phyloP scores from a whole-genome alignment of 1,284 basidiomycete species.

The Sparassis latifolia region DNA sequence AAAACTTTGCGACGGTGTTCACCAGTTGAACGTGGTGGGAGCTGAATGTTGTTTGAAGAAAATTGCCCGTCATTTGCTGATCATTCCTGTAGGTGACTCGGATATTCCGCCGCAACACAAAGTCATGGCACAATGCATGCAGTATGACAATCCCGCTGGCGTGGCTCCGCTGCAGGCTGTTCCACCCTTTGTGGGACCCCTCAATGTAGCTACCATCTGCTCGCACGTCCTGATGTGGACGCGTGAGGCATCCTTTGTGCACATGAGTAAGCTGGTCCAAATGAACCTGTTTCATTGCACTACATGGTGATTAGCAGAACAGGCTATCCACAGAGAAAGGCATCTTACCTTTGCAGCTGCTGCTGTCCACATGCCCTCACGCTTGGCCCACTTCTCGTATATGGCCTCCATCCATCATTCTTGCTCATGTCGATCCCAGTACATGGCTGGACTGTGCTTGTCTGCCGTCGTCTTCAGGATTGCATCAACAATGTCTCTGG shows the following conservation, averaged over 20 bases:
- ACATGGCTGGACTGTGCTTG: conserved; percentile 6
- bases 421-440: conserved; percentile 13
- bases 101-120: neutral
- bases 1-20: neutral
- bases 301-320: neutral
- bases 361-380: conserved; percentile 17
- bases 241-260: conserved; percentile 18
- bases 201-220: conserved; percentile 13
- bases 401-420: conserved; percentile 4
- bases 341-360: neutral
- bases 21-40: neutral
- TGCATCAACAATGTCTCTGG: conserved; percentile 8
- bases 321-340: neutral
- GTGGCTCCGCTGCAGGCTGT: conserved; percentile 13
- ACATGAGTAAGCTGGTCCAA: conserved; percentile 20
- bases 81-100: neutral
- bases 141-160: conserved; percentile 18
- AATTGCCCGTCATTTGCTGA: neutral
- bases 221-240: conserved; percentile 14
- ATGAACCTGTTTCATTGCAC: conserved; percentile 3
- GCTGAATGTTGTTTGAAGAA: neutral
- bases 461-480: conserved; percentile 11
- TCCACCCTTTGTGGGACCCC: conserved; percentile 19
- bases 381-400: conserved; percentile 13
- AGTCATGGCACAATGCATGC: neutral